Evolutionary conservation across 202 grass and related monocot species (phyloP), one percentile per base, ranked within the genome.

Genomic region (Panicum virgatum): DNA sequence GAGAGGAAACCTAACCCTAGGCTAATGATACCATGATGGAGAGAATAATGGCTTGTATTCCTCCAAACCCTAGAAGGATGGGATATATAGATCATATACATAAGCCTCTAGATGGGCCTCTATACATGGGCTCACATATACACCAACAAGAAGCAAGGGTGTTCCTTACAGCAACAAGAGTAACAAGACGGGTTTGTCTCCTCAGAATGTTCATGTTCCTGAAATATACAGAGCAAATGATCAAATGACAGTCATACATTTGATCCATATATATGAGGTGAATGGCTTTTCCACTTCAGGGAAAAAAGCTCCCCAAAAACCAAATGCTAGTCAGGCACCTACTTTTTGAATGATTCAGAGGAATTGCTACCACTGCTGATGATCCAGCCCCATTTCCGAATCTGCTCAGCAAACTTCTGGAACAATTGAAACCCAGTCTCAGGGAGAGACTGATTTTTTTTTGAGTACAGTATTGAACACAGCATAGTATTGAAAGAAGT

Each of bases 171-270:
- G 96, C 88, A 88, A 94, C 27, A 86, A 98, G 92, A 82, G 86
- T 86, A 84, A 95, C 79, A 76, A 64, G 46, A 78, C 84, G 82
- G 45, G 39, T 59, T 70, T 88, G 82, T 69, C 86, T 90, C 77
- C 83, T 95, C 56, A 98, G 82, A 91, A 93, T 68, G 73, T 89
- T 98, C 92, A 95, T 89, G 76, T 87, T 98, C 90, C 96, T 98
- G 79, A 63, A 84, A 87, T 70, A 81, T 47, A 83, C 48, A 36
- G 84, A 86, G 23, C 16, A 85, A 82, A 77, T 79, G 60, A 29
- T 76, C 12, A 76, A 64, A 69, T 58, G 50, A 18, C 7, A 68
- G 64, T 34, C 43, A 36, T 60, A 29, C 23, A 37, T 34, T 40
- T 72, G 48, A 46, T 56, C 65, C 1, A 61, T 38, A 75, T 12